These are phyloP conservation scores for Saprolegnia parasitica DNA, from an alignment of 352 stramenopile species.

Conservation along the genomic window DNA sequence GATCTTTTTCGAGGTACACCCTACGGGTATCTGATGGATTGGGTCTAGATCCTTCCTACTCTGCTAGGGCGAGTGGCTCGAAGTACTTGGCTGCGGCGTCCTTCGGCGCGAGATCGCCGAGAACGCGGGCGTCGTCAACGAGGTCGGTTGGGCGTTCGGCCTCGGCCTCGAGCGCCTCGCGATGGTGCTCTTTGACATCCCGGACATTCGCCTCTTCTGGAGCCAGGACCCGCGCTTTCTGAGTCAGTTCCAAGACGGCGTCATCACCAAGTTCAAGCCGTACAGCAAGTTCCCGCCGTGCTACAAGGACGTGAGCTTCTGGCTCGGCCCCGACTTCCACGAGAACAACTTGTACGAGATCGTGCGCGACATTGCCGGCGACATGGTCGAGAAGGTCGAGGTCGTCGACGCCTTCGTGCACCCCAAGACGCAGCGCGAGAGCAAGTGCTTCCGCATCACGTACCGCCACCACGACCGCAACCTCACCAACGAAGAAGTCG, in stretches of 20 bases:
- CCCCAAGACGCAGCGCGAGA: slow-evolving; percentile 93
- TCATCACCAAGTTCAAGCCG: slow-evolving; percentile 95
- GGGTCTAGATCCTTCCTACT: too few species aligned
- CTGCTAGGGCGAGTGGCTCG: slow-evolving; percentile 92
- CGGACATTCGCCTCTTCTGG: slow-evolving; percentile 99
- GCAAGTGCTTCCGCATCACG: slow-evolving; percentile 97
- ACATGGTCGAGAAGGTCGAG: slow-evolving; percentile 95
- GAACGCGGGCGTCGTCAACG: slow-evolving; percentile 78
- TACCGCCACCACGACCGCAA: slow-evolving; percentile 99
- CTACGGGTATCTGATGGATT: neutral
- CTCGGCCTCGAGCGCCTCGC: slow-evolving; percentile 97
- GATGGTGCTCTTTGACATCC: slow-evolving; percentile 99
- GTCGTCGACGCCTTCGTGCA: slow-evolving; percentile 97
- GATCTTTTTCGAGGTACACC: slow-evolving; percentile 92
- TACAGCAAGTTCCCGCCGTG: slow-evolving; percentile 99
- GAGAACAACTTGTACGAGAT: slow-evolving; percentile 98
- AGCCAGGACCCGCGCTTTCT: slow-evolving; percentile 92
- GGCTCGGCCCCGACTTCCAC: slow-evolving; percentile 85
- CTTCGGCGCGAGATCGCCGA: slow-evolving; percentile 93
- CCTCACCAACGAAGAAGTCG: slow-evolving; percentile 98
- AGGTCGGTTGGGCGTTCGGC: slow-evolving; percentile 97
- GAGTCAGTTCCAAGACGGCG: slow-evolving; percentile 88
- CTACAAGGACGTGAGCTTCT: slow-evolving; percentile 99
- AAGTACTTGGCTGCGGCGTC: slow-evolving; percentile 98
- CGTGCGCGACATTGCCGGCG: slow-evolving; percentile 92